Base-by-base conservation (phyloP, 371 early-diverging fungal species). In the Mucor circinelloides region DNA sequence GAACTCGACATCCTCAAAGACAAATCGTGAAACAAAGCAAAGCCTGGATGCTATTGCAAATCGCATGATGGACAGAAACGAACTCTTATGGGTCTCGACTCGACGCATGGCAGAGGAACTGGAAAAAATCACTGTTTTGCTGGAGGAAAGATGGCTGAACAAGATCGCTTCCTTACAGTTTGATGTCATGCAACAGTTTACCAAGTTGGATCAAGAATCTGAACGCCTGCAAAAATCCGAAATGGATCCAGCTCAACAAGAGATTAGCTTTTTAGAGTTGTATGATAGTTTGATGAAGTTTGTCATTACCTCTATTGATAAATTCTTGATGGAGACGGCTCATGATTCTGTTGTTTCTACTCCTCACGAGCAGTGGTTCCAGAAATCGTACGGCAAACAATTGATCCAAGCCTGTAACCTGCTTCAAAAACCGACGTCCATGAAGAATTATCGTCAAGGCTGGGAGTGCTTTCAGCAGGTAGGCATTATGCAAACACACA, bases 81-180 rank as follows among this genome's bases (percentile, higher is more conserved):
- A 75, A 4, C 68, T 71, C 1, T 69, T 91, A n/a, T 86, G 93
- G 59, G 66, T 72, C 1, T 84, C 90, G 19, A 87, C 92, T 0
- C 74, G 80, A 40, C 72, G 72, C 15, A 76, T 91, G 72, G 82
- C 91, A 19, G 78, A 84, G 15, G 94, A 94, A 67, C 76, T 94
- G 19, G 87, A 90, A 32, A 79, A 87, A 42, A 80, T 93, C 3
- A 91, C 95, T 0, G 92, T 95, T 12, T 70, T 95, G 2, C 89
- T 93, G 87, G 94, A 94, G 67, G 95, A 95, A 67, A 71, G 78
- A n/a, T 93, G 94, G 93, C 68, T 87, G 23, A 85, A 91, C 63
- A 84, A 82, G 71, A 87, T 95, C 34, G 81, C 83, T n/a, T 75
- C 82, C 0, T 46, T 93, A n/a, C 85, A 91, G 25, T 75, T 77